These are phyloP conservation scores for Polytrichum formosum DNA, from an alignment of 225 moss, liverwort and hornwort genomes.

Conservation along the genomic window DNA sequence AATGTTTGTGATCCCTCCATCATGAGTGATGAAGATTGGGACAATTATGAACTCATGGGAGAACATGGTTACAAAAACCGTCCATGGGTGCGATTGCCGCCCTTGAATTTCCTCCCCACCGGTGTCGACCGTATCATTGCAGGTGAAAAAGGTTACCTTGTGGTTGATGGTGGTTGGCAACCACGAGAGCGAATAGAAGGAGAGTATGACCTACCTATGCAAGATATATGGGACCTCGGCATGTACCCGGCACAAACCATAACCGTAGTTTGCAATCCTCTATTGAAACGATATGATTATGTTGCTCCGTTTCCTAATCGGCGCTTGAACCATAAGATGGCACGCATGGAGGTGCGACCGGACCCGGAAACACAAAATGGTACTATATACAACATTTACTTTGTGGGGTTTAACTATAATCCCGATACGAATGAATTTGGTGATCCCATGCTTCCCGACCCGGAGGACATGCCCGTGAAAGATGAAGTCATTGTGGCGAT, in stretches of 20 bases:
- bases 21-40: constrained; percentile 10
- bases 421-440: background rate
- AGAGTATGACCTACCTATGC: constrained; percentile 35
- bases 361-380: constrained; percentile 6
- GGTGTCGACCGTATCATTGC: constrained; percentile 34
- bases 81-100: constrained; percentile 24
- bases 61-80: constrained; percentile 21
- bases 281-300: constrained; percentile 30
- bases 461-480: background rate
- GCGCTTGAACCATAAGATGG: constrained; percentile 34
- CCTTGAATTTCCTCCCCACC: constrained; percentile 30
- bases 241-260: constrained; percentile 37
- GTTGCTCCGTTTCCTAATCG: constrained; percentile 18
- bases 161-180: constrained; percentile 54
- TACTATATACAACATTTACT: constrained; percentile 40
- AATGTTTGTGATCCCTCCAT: background rate
- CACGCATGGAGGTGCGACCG: constrained; percentile 30
- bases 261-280: constrained; percentile 37
- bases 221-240: constrained; percentile 26
- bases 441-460: background rate
- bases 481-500: constrained; percentile 49
- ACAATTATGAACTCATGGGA: constrained; percentile 5
- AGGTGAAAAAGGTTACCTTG: constrained; percentile 37
- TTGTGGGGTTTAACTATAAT: constrained; percentile 34
- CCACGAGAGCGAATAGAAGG: constrained; percentile 26